Evolutionary conservation across 371 early-diverging fungal species (phyloP).

Genomic region (Mortierella sp.): DNA sequence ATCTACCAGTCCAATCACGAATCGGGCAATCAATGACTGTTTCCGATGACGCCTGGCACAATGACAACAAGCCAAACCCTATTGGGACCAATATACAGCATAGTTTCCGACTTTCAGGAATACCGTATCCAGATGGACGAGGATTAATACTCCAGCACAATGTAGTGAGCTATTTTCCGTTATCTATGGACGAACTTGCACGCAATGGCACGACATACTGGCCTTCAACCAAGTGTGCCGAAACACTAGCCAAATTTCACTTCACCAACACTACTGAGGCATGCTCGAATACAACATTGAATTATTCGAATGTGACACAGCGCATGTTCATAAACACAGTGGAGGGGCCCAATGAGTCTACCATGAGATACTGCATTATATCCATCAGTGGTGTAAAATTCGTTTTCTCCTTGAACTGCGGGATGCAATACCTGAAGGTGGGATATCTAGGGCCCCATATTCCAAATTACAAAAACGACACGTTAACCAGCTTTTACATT

Average conservation of each 20-base stretch:
- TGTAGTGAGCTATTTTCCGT: not conserved
- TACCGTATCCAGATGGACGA: not conserved
- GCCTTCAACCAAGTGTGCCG: not conserved
- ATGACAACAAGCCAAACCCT: too few species aligned
- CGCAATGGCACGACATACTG: not conserved
- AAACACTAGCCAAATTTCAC: not conserved
- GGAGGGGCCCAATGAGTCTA: not conserved
- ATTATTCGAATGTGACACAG: not conserved
- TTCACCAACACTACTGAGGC: not conserved
- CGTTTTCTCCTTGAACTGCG: not conserved
- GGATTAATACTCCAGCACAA: not conserved
- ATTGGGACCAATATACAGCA: not conserved
- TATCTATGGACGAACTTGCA: not conserved
- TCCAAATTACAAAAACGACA: not conserved
- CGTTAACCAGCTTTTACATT: not conserved
- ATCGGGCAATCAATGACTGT: too few species aligned
- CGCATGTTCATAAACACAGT: not conserved
- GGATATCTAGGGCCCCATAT: not conserved
- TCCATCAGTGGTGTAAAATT: not conserved
- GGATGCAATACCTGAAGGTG: not conserved
- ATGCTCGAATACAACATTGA: not conserved
- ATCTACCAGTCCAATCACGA: too few species aligned
- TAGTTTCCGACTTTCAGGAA: not conserved
- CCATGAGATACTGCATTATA: constrained; percentile 1
- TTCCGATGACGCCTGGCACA: not conserved